These are phyloP conservation scores for Ziziphus jujuba DNA, from an alignment of 306 rosid genomes.

Conservation along the genomic window DNA sequence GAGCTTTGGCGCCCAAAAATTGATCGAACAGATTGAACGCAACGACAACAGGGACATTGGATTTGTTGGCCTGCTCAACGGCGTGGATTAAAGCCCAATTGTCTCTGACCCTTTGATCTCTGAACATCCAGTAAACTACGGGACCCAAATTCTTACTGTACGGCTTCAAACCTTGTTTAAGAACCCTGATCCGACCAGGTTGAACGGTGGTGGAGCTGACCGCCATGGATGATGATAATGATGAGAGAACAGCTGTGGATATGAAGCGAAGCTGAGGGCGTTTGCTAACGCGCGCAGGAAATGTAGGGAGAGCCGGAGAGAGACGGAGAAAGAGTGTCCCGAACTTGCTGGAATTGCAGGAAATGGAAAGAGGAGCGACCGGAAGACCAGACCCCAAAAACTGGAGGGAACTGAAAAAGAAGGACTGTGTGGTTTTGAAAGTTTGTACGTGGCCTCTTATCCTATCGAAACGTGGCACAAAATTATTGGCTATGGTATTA, in stretches of 20 bases:
- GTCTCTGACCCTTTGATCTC: constrained; percentile 83
- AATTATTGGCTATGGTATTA: not conserved
- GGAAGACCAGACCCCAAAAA: no score
- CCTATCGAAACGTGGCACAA: not conserved
- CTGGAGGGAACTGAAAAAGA: constrained; percentile 58
- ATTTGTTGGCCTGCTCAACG: constrained; percentile 64
- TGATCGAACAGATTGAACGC: constrained; percentile 83
- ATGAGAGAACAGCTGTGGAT: constrained; percentile 1
- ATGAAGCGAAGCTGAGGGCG: not conserved
- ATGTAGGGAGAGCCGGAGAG: constrained; percentile 10
- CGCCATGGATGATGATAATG: constrained; percentile 33
- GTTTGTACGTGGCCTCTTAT: constrained; percentile 32
- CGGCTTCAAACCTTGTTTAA: constrained; percentile 41
- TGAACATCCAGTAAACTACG: constrained; percentile 94
- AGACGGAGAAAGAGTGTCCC: not conserved
- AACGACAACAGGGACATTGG: constrained; percentile 68
- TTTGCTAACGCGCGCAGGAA: constrained; percentile 26
- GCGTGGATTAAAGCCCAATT: constrained; percentile 96
- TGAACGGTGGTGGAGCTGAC: constrained; percentile 34
- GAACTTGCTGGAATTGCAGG: not conserved
- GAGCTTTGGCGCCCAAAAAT: constrained; percentile 81
- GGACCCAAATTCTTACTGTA: constrained; percentile 50
- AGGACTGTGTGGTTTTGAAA: constrained; percentile 48
- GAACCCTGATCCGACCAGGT: constrained; percentile 52
- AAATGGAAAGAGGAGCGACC: not conserved